Percentiles rank a stretch among this genome's conserved stretches.
Conservation (phyloP, 2,329 filamentous ascomycete genomes). For the Hypoxylon sp. region DNA sequence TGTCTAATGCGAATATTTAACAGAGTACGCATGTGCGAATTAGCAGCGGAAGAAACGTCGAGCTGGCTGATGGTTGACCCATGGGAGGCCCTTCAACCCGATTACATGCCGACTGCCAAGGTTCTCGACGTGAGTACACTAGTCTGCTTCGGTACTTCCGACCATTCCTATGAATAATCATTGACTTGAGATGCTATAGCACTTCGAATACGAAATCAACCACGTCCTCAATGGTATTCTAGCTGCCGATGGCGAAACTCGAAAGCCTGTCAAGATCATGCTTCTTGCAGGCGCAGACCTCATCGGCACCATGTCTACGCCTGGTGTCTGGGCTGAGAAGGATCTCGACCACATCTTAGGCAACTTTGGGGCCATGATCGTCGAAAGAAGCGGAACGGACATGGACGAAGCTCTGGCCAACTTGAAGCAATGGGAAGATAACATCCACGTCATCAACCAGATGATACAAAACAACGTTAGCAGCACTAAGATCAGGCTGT, state of each 20-base stretch:
- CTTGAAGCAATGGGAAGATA: slow-evolving; percentile 84
- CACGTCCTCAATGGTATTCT: slow-evolving; percentile 80
- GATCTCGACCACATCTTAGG: slow-evolving; percentile 91
- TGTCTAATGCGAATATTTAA: slow-evolving; percentile 35
- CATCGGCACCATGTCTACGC: slow-evolving; percentile 79
- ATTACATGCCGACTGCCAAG: slow-evolving; percentile 89
- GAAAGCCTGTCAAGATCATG: slow-evolving; percentile 77
- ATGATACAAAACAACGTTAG: slow-evolving; percentile 89
- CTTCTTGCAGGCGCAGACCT: slow-evolving; percentile 85
- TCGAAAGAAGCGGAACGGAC: slow-evolving; percentile 90
- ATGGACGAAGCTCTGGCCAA: slow-evolving; percentile 88
- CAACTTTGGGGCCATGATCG: slow-evolving; percentile 82
- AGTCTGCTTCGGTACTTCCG: neutral
- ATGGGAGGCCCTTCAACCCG: slow-evolving; percentile 87
- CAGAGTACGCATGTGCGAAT: slow-evolving; percentile 85
- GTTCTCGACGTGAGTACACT: slow-evolving; percentile 73
- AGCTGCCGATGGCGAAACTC: slow-evolving; percentile 74
- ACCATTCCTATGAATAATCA: slow-evolving; percentile 3
- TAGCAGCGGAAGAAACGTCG: slow-evolving; percentile 80
- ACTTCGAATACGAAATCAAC: slow-evolving; percentile 93
- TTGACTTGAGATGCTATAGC: slow-evolving; percentile 54
- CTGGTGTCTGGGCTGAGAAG: slow-evolving; percentile 83
- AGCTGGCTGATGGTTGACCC: slow-evolving; percentile 89
- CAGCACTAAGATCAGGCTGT: slow-evolving; percentile 84
- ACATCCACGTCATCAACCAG: slow-evolving; percentile 89